Conservation (phyloP, 2,329 filamentous ascomycete genomes). For the Orbilia oligospora region DNA sequence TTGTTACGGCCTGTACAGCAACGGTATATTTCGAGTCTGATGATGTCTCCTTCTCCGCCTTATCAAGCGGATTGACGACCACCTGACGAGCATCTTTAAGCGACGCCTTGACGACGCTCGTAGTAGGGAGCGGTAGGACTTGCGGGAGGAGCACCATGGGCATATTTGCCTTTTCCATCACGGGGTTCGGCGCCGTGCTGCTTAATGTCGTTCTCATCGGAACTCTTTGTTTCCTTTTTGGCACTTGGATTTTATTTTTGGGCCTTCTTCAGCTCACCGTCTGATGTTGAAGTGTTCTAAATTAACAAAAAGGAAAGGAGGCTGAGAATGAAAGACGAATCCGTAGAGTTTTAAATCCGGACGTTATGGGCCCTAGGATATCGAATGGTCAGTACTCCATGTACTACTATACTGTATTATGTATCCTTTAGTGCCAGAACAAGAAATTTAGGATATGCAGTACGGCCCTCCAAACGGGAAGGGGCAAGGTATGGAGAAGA, state of each 20-base stretch:
- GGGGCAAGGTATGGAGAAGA: constrained; percentile 36
- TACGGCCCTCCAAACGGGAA: constrained; percentile 29
- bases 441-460: constrained; percentile 56
- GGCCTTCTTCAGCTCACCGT: constrained; percentile 36
- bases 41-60: constrained; percentile 49
- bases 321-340: constrained; percentile 58
- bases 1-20: constrained; percentile 44
- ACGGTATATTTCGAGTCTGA: constrained; percentile 56
- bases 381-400: constrained; percentile 34
- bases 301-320: constrained; percentile 57
- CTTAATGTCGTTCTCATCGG: constrained; percentile 37
- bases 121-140: constrained; percentile 34
- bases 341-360: constrained; percentile 51
- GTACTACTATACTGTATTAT: constrained; percentile 37
- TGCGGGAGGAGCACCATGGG: constrained; percentile 39
- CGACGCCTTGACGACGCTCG: constrained; percentile 36
- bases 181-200: constrained; percentile 30
- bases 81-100: constrained; percentile 55
- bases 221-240: constrained; percentile 32
- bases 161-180: constrained; percentile 56
- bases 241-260: constrained; percentile 48
- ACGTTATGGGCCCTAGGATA: constrained; percentile 35
- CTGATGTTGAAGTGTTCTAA: constrained; percentile 55
- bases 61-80: constrained; percentile 48
- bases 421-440: constrained; percentile 58